A percentile compares a stretch with the other conserved stretches of the same genome.
Conservation (phyloP, 106 monocot species). For the Allium cepa region DNA sequence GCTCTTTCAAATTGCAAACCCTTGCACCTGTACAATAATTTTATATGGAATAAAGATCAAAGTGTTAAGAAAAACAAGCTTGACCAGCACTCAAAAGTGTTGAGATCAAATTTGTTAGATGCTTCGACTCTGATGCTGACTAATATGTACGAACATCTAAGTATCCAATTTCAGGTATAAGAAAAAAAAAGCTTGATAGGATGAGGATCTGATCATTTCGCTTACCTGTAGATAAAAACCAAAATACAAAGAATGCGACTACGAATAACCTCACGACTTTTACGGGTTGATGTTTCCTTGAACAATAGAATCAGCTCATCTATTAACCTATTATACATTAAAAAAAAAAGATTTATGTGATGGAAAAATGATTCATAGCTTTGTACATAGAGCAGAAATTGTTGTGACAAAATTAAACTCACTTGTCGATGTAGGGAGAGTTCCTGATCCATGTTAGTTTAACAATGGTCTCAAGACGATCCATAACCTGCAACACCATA, state of each 20-base stretch:
- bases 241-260: conserved; percentile 49
- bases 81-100: no score
- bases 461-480: conserved; percentile 51
- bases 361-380: not conserved
- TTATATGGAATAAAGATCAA: no score
- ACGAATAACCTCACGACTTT: conserved; percentile 47
- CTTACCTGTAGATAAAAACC: conserved; percentile 56
- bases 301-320: conserved; percentile 71
- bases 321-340: conserved; percentile 34
- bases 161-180: no score
- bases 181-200: not conserved
- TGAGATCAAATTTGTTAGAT: no score
- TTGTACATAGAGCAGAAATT: not conserved
- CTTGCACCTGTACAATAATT: conserved; percentile 48
- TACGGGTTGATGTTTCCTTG: conserved; percentile 65
- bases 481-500: conserved; percentile 43
- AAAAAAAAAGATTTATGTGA: not conserved
- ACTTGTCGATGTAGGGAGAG: conserved; percentile 75
- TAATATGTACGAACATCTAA: no score
- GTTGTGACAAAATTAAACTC: not conserved
- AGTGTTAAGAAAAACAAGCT: not conserved
- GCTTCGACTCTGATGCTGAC: not conserved
- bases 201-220: not conserved
- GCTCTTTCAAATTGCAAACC: conserved; percentile 57
- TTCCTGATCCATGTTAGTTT: conserved; percentile 83